Evolutionary conservation across 1,284 basidiomycete species (phyloP), one percentile per base, ranked within the genome.

Genomic region (Rhodotorula sp.): DNA sequence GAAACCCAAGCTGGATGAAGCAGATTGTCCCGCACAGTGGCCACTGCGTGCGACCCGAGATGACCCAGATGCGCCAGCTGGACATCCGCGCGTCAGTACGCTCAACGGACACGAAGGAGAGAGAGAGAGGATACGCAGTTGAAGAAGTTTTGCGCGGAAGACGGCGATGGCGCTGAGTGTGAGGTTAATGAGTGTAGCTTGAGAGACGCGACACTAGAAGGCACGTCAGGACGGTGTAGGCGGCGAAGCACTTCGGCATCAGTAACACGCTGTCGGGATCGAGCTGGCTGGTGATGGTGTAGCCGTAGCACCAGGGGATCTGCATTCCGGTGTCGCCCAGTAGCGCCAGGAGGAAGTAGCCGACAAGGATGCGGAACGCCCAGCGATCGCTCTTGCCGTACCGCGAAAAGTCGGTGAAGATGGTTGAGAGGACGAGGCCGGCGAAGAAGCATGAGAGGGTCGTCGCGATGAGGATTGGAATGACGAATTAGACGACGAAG

Each of bases 21-120:
- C 24, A 16, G n/a, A 56, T 8, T 24, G 40, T 9, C 10, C n/a
- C 55, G 15, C 37, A 40, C 16, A 56, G n/a, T 7, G 26, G 7
- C 11, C 22, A 44, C 16, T 56, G 37, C 7, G n/a, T 26, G 13
- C 26, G 37, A 5, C 55, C 55, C n/a, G 55, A 56, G n/a, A 56
- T 44, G 55, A 56, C 40, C 55, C 55, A 56, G 37, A 56, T 56
- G 55, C 55, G 55, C 55, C 55, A 56, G 15, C 55, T 56, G 55
- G n/a, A 40, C 5, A 13, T 44, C n/a, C 31, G n/a, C 22, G 31
- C 2, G 53, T 10, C 20, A 34, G 53, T 9, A 16, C 18, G 30
- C 20, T 2, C 20, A 2, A 22, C 31, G 22, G 53, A 37, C 51
- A 15, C n/a, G 26, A 31, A 9, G 18, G 6, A 8, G 30, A 4